Percentiles rank a stretch among this genome's conserved stretches.
phyloP scores from a whole-genome alignment of 2,329 filamentous ascomycete genomes.

The Penicillium sp. region DNA sequence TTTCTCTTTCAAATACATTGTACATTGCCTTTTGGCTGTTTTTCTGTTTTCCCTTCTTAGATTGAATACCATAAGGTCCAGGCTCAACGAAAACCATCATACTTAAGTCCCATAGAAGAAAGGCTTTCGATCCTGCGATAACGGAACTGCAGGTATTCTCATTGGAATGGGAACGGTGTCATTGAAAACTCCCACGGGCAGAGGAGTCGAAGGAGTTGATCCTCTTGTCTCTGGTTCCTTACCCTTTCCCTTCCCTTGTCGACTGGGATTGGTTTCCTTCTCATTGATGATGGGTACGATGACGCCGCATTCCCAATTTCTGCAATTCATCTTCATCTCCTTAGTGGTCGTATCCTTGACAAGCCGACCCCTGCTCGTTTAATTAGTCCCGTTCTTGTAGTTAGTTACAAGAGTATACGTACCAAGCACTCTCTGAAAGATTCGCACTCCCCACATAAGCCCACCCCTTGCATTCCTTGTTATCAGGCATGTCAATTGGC shows the following conservation, averaged over 20 bases:
- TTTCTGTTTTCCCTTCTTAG: background rate
- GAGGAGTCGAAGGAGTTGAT: background rate
- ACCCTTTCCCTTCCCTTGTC: slow-evolving; percentile 34
- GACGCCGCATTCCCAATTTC: slow-evolving; percentile 96
- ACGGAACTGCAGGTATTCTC: slow-evolving; percentile 33
- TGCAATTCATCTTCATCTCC: slow-evolving; percentile 72
- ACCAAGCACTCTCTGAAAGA: slow-evolving; percentile 90
- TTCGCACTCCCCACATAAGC: slow-evolving; percentile 90
- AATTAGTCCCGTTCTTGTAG: background rate
- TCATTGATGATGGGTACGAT: slow-evolving; percentile 59
- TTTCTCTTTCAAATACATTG: background rate
- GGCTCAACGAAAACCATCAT: background rate
- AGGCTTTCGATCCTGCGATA: slow-evolving; percentile 12
- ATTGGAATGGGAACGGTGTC: slow-evolving; percentile 48
- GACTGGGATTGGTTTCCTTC: slow-evolving; percentile 18
- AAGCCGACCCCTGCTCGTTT: slow-evolving; percentile 66
- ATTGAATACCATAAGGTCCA: background rate
- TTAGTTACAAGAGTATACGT: too few relatives aligned
- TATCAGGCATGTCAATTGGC: slow-evolving; percentile 21
- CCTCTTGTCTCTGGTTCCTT: background rate
- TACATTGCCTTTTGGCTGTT: background rate
- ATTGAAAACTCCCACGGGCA: slow-evolving; percentile 34
- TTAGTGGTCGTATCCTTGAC: slow-evolving; percentile 67
- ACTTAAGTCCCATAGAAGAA: slow-evolving; percentile 3
- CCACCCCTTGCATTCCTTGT: slow-evolving; percentile 57